phyloP scores from a whole-genome alignment of 495 filamentous ascomycete species.

The Beverwykella pulmonaria region DNA sequence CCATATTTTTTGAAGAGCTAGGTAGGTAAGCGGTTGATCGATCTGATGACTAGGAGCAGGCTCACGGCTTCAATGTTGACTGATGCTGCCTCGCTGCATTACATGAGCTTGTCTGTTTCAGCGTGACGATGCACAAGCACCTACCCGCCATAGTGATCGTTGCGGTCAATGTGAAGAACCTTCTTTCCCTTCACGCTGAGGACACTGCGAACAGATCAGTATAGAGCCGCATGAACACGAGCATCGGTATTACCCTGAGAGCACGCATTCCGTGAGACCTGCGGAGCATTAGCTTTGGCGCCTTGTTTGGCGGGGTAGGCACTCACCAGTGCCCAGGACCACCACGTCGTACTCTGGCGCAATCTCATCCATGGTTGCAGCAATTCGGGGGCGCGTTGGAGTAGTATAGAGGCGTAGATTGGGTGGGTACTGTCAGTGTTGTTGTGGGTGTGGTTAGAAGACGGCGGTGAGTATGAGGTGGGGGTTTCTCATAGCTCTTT shows the following conservation, averaged over 20 bases:
- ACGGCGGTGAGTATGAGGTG: constrained; percentile 25
- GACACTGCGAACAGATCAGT: constrained; percentile 59
- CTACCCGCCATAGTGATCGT: constrained; percentile 98
- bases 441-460: constrained; percentile 6
- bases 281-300: constrained; percentile 39
- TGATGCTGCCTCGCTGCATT: constrained; percentile 81
- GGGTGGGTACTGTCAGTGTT: neutral
- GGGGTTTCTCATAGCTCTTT: constrained; percentile 13
- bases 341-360: constrained; percentile 96
- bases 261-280: constrained; percentile 98
- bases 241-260: constrained; percentile 73
- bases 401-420: neutral
- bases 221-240: neutral
- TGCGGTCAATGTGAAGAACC: constrained; percentile 97
- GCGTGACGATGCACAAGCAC: constrained; percentile 42
- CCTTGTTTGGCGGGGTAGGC: constrained; percentile 46
- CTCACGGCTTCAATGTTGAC: constrained; percentile 89
- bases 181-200: constrained; percentile 99
- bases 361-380: constrained; percentile 84
- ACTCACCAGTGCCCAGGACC: constrained; percentile 91
- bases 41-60: constrained; percentile 33
- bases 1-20: constrained; percentile 95
- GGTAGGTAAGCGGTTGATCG: constrained; percentile 1
- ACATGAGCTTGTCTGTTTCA: constrained; percentile 38
- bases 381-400: neutral